Evolutionary conservation across 1,139 yeast genomes (phyloP).

Genomic region (Pichia sp.): DNA sequence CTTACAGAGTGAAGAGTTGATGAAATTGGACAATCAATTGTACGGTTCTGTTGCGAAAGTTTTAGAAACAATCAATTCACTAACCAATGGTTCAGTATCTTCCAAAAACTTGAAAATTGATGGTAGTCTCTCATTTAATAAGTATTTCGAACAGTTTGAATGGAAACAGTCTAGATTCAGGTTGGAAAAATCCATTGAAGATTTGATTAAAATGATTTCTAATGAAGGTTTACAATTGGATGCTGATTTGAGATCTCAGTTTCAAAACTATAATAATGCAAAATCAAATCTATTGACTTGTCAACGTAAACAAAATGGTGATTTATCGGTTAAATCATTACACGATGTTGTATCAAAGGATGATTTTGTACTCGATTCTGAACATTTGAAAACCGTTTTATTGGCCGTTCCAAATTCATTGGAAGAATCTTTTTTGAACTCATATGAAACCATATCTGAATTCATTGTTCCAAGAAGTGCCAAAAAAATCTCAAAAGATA

Average conservation of each 20-base stretch:
- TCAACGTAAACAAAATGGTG: conserved; percentile 90
- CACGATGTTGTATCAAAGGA: conserved; percentile 83
- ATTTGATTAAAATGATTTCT: conserved; percentile 61
- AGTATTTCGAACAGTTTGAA: conserved; percentile 62
- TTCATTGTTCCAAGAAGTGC: conserved; percentile 95
- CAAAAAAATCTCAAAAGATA: conserved; percentile 55
- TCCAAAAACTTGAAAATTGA: conserved; percentile 23
- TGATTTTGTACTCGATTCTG: conserved; percentile 79
- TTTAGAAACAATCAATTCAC: conserved; percentile 49
- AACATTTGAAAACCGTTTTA: conserved; percentile 73
- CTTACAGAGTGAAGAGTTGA: conserved; percentile 81
- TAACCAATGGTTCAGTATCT: not conserved
- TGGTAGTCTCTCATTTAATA: conserved; percentile 38
- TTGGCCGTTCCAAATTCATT: conserved; percentile 76
- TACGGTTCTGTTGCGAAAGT: conserved; percentile 62
- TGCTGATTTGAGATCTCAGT: conserved; percentile 66
- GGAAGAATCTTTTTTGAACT: conserved; percentile 49
- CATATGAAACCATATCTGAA: conserved; percentile 68
- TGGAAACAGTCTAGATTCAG: conserved; percentile 90
- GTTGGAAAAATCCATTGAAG: conserved; percentile 73
- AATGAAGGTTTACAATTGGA: conserved; percentile 78
- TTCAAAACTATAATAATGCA: conserved; percentile 68
- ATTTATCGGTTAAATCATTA: conserved; percentile 79
- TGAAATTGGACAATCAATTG: conserved; percentile 72
- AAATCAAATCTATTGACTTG: conserved; percentile 79